phyloP scores from a whole-genome alignment of 2,329 filamentous ascomycete species.

The Lizonia empirigonia region DNA sequence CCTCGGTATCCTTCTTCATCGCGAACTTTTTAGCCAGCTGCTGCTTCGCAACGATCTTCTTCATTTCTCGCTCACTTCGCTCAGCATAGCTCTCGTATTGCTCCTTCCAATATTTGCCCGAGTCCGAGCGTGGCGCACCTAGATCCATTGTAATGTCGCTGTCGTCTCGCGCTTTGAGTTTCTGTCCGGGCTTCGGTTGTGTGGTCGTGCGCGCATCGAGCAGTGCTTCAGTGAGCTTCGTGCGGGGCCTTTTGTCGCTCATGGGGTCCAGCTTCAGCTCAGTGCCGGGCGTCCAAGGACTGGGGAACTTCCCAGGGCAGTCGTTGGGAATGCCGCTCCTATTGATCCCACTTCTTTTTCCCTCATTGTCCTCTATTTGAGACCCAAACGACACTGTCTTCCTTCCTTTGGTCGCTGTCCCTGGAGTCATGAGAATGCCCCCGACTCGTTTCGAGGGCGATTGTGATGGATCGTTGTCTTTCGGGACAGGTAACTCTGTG shows the following conservation, averaged over 20 bases:
- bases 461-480: slow-evolving; percentile 27
- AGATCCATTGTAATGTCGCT: slow-evolving; percentile 72
- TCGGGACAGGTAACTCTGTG: slow-evolving; percentile 27
- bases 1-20: slow-evolving; percentile 76
- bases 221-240: slow-evolving; percentile 53
- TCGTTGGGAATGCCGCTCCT: slow-evolving; percentile 56
- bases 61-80: slow-evolving; percentile 74
- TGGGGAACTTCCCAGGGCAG: slow-evolving; percentile 57
- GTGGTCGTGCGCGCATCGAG: slow-evolving; percentile 52
- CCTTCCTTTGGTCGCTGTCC: slow-evolving; percentile 60
- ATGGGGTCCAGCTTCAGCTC: slow-evolving; percentile 37
- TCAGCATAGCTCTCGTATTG: slow-evolving; percentile 76
- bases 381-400: slow-evolving; percentile 68
- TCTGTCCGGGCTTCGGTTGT: slow-evolving; percentile 38
- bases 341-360: slow-evolving; percentile 53
- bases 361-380: slow-evolving; percentile 62
- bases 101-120: slow-evolving; percentile 79
- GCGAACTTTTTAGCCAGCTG: slow-evolving; percentile 79
- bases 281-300: slow-evolving; percentile 55
- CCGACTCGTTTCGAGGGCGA: slow-evolving; percentile 63
- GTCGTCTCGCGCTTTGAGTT: slow-evolving; percentile 52
- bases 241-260: slow-evolving; percentile 43
- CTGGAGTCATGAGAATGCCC: slow-evolving; percentile 68
- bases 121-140: slow-evolving; percentile 74
- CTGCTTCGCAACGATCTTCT: slow-evolving; percentile 79